A percentile compares a stretch with the other conserved stretches of the same genome.
These are phyloP conservation scores for Xylaria sp. DNA, from an alignment of 2,329 filamentous ascomycete species.

Conservation along the genomic window DNA sequence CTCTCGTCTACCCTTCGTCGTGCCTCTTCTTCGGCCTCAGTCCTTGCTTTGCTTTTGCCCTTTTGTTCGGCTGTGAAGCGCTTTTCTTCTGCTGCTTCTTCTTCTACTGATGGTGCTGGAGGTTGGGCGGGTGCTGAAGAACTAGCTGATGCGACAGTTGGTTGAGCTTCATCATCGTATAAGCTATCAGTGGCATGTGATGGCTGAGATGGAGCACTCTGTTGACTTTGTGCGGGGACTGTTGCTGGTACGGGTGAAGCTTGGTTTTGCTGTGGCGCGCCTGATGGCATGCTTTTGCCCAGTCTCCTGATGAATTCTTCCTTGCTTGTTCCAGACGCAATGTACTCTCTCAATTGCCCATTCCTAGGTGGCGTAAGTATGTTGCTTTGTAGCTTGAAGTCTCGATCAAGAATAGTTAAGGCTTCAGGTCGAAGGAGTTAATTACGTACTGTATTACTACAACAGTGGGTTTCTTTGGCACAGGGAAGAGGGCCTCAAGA, in stretches of 20 bases:
- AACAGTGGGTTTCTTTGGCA: conserved; percentile 78
- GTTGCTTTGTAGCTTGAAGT: neutral
- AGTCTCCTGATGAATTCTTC: conserved; percentile 70
- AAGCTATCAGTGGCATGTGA: conserved; percentile 22
- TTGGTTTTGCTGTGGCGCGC: conserved; percentile 21
- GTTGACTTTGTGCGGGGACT: conserved; percentile 8
- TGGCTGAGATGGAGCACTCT: conserved; percentile 14
- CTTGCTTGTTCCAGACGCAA: conserved; percentile 67
- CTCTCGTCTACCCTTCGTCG: conserved; percentile 48
- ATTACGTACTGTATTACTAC: conserved; percentile 72
- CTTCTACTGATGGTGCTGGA: conserved; percentile 37
- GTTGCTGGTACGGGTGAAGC: conserved; percentile 11
- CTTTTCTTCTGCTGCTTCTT: conserved; percentile 60
- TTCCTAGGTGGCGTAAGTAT: conserved; percentile 55
- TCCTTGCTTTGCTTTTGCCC: conserved; percentile 56
- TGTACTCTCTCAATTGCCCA: conserved; percentile 77
- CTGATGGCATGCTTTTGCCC: conserved; percentile 47
- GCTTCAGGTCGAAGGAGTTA: too few species aligned
- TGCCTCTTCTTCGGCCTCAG: conserved; percentile 54
- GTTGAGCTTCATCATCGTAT: conserved; percentile 30
- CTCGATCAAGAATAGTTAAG: neutral
- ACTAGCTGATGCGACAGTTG: conserved; percentile 6
- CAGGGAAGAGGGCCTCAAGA: conserved; percentile 79
- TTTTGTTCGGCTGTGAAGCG: conserved; percentile 53
- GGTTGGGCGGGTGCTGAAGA: conserved; percentile 36